Percentiles rank a stretch among this genome's conserved stretches.
These are phyloP conservation scores for Pythium sp. DNA, from an alignment of 352 stramenopile species.

Conservation along the genomic window DNA sequence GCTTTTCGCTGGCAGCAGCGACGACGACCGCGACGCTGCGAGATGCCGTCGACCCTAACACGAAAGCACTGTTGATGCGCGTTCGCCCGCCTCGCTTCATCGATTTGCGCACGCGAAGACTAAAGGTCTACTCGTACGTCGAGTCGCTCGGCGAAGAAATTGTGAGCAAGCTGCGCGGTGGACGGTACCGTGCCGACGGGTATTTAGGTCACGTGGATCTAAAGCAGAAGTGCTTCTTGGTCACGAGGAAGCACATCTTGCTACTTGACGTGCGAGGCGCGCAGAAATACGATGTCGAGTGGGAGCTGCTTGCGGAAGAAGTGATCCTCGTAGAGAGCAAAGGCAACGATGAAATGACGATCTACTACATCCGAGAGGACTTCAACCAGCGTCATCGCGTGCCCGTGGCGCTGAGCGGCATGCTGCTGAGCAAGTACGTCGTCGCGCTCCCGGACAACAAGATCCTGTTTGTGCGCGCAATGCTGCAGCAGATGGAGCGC, in stretches of 20 bases:
- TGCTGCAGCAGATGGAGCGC: conserved; percentile 85
- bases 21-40: conserved; percentile 72
- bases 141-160: conserved; percentile 87
- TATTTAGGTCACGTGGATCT: conserved; percentile 83
- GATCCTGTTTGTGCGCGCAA: conserved; percentile 77
- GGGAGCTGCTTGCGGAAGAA: conserved; percentile 79
- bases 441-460: conserved; percentile 73
- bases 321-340: conserved; percentile 74
- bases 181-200: conserved; percentile 71
- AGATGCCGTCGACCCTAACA: conserved; percentile 79
- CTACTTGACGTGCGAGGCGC: conserved; percentile 67
- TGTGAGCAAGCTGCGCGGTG: conserved; percentile 73
- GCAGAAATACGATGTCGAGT: conserved; percentile 75
- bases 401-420: conserved; percentile 34
- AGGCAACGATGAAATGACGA: conserved; percentile 27
- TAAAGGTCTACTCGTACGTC: conserved; percentile 88
- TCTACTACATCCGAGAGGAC: conserved; percentile 80
- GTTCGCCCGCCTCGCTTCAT: conserved; percentile 79
- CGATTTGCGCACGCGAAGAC: conserved; percentile 65
- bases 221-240: conserved; percentile 81
- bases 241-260: conserved; percentile 82
- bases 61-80: conserved; percentile 73
- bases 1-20: conserved; percentile 69
- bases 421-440: conserved; percentile 78
- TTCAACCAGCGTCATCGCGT: conserved; percentile 27